Conservation (phyloP, 2,329 filamentous ascomycete genomes). For the Metarhizium brunneum region DNA sequence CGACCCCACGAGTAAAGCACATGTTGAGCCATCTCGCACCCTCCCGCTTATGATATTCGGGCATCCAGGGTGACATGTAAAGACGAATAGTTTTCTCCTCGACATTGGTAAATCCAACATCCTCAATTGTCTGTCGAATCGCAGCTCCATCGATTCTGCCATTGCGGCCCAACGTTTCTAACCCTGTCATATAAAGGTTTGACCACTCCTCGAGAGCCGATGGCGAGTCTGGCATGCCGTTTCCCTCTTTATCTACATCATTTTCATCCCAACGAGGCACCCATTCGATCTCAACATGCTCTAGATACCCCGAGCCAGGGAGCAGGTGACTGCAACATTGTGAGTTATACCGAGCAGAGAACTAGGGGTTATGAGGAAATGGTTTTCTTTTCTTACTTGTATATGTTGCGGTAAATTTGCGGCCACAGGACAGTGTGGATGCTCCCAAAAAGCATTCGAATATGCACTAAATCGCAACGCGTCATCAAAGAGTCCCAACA, state of each 20-base stretch:
- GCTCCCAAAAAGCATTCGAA: slow-evolving; percentile 70
- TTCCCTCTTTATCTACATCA: slow-evolving; percentile 34
- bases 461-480: slow-evolving; percentile 73
- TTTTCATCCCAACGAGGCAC: slow-evolving; percentile 50
- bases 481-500: slow-evolving; percentile 42
- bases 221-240: slow-evolving; percentile 41
- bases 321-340: slow-evolving; percentile 54
- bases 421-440: slow-evolving; percentile 61
- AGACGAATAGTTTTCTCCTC: slow-evolving; percentile 58
- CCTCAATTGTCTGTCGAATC: slow-evolving; percentile 52
- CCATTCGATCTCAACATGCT: slow-evolving; percentile 87
- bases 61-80: slow-evolving; percentile 66
- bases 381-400: slow-evolving; percentile 40
- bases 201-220: slow-evolving; percentile 62
- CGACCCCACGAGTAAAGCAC: slow-evolving; percentile 62
- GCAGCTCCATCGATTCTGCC: slow-evolving; percentile 45
- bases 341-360: not conserved
- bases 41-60: slow-evolving; percentile 53
- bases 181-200: slow-evolving; percentile 56
- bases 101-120: slow-evolving; percentile 73
- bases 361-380: not conserved
- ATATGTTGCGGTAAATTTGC: slow-evolving; percentile 61
- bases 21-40: slow-evolving; percentile 80
- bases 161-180: slow-evolving; percentile 53
- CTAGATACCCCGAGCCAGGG: slow-evolving; percentile 65